Conservation (phyloP, 495 filamentous ascomycete genomes). For the Penicillium diatomitis region DNA sequence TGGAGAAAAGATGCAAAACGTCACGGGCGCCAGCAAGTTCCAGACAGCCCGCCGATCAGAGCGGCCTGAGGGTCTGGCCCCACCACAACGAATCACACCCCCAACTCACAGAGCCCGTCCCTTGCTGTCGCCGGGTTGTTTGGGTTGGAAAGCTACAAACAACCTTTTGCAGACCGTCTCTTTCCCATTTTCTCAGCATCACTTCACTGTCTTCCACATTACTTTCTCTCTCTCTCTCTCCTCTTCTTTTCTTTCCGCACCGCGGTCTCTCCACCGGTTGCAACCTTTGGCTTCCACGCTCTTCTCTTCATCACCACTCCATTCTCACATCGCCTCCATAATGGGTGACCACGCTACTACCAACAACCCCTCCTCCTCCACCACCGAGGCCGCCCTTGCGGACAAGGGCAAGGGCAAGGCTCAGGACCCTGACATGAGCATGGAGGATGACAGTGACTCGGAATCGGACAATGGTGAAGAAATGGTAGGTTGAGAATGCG, state of each 20-base stretch:
- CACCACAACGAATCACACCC: constrained; percentile 12
- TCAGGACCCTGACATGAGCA: constrained; percentile 51
- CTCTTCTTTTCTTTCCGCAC: neutral
- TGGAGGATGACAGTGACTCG: constrained; percentile 57
- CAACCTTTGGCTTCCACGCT: neutral
- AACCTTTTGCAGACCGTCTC: constrained; percentile 20
- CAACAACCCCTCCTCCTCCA: constrained; percentile 26
- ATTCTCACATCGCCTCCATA: constrained; percentile 8
- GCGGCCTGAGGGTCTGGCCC: constrained; percentile 10
- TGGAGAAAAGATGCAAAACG: no score
- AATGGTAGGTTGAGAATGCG: constrained; percentile 40
- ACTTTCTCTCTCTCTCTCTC: constrained; percentile 3
- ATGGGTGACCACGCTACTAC: constrained; percentile 33
- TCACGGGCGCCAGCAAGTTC: no score
- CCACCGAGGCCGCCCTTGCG: constrained; percentile 23
- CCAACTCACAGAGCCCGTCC: constrained; percentile 11
- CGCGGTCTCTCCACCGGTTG: no score
- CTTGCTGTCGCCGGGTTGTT: constrained; percentile 23
- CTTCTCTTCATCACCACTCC: neutral
- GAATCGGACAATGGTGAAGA: constrained; percentile 59
- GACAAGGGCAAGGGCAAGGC: constrained; percentile 55
- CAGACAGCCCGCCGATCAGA: neutral
- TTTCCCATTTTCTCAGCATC: neutral
- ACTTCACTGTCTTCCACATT: neutral
- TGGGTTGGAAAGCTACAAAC: constrained; percentile 17